Conservation (phyloP, 768 basidiomycete species). For the Agaricus subrufescens region DNA sequence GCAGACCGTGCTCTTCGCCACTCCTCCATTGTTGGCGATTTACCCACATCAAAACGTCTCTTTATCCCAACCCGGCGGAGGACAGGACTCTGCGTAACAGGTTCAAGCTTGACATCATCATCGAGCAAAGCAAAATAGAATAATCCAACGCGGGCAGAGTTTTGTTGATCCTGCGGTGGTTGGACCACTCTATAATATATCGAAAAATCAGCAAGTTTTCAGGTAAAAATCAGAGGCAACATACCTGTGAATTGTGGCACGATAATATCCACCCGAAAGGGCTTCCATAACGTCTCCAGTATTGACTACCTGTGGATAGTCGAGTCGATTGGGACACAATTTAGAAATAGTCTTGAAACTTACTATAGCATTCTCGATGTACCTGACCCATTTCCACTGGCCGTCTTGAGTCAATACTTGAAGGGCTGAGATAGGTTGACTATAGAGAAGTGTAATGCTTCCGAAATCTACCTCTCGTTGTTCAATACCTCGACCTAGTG, state of each 20-base stretch:
- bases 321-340: too few species aligned
- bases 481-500: background rate
- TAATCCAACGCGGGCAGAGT: slow-evolving; percentile 45
- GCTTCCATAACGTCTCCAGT: slow-evolving; percentile 57
- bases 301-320: slow-evolving; percentile 44
- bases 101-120: slow-evolving; percentile 43
- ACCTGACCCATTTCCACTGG: slow-evolving; percentile 53
- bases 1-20: slow-evolving; percentile 50
- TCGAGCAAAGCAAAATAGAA: slow-evolving; percentile 57
- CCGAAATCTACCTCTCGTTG: slow-evolving; percentile 38
- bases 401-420: slow-evolving; percentile 52
- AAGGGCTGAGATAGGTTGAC: slow-evolving; percentile 54
- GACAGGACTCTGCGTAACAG: slow-evolving; percentile 43
- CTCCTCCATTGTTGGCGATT: slow-evolving; percentile 46
- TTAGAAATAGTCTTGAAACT: slow-evolving; percentile 1
- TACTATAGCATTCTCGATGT: slow-evolving; percentile 55
- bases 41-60: slow-evolving; percentile 28
- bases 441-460: slow-evolving; percentile 53
- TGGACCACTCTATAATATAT: slow-evolving; percentile 41
- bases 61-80: slow-evolving; percentile 40
- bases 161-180: slow-evolving; percentile 51
- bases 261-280: slow-evolving; percentile 57
- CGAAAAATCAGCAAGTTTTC: background rate
- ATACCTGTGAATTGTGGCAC: slow-evolving; percentile 48
- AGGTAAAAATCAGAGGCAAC: background rate